phyloP scores from a whole-genome alignment of 2,329 filamentous ascomycete genomes.

The Raffaelea deltoideospora region DNA sequence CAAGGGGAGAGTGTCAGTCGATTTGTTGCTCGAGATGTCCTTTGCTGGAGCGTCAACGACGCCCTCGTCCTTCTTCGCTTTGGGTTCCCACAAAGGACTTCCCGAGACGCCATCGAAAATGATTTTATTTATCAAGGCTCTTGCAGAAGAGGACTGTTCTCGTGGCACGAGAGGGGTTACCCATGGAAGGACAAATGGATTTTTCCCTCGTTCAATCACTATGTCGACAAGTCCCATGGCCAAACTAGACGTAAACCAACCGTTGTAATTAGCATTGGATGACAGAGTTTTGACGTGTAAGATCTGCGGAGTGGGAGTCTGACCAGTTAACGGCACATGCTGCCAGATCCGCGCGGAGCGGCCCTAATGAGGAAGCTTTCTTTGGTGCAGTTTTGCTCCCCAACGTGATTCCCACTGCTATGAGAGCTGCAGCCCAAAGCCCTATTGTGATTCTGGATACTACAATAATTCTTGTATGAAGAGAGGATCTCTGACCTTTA shows the following conservation, averaged over 20 bases:
- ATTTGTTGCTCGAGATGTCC: no score
- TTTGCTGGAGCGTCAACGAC: no score
- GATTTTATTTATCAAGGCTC: constrained; percentile 6
- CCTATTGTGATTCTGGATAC: constrained; percentile 13
- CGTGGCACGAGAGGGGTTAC: constrained; percentile 8
- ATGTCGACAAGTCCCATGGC: constrained; percentile 3
- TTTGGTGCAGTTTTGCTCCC: not conserved
- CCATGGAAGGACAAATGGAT: constrained; percentile 11
- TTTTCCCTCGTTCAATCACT: constrained; percentile 6
- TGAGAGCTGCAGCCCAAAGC: constrained; percentile 14
- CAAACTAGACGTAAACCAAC: no score
- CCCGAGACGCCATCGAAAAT: constrained; percentile 8
- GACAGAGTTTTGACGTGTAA: no score
- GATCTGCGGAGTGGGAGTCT: no score
- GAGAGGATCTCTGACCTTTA: constrained; percentile 13
- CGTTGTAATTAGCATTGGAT: no score
- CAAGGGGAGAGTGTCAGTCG: no score
- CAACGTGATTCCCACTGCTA: constrained; percentile 14
- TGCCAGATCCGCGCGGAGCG: constrained; percentile 6
- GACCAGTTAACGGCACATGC: constrained; percentile 6
- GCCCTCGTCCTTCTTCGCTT: no score
- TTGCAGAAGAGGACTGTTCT: constrained; percentile 3
- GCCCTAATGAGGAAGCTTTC: not conserved
- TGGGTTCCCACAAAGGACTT: not conserved
- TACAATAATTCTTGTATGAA: constrained; percentile 17